A percentile compares a stretch with the other conserved stretches of the same genome.
Evolutionary conservation across 805 yeast species (phyloP).

Genomic region (Candida sanyiensis): DNA sequence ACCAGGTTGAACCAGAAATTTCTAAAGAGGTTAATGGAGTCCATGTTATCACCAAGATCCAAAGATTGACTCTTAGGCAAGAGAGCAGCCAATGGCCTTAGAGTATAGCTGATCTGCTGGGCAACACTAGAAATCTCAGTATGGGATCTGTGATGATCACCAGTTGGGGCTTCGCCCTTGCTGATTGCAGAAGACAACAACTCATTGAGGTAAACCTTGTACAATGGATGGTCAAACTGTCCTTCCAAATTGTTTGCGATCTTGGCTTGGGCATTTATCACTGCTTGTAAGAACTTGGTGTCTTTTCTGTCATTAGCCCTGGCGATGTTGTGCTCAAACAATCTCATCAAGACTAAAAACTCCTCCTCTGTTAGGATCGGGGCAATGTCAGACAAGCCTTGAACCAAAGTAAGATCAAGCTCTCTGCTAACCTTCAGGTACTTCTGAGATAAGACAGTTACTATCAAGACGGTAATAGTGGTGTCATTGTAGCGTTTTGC

Average conservation of each 20-base stretch:
- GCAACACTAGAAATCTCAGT: slow-evolving; percentile 65
- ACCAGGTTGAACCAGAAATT: slow-evolving; percentile 93
- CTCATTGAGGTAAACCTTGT: slow-evolving; percentile 54
- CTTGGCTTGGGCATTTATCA: slow-evolving; percentile 45
- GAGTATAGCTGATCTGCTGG: slow-evolving; percentile 54
- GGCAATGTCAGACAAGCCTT: slow-evolving; percentile 60
- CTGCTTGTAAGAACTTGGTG: slow-evolving; percentile 30
- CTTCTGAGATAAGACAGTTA: slow-evolving; percentile 80
- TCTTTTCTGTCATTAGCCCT: slow-evolving; percentile 41
- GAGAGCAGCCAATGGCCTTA: slow-evolving; percentile 71
- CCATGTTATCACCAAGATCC: slow-evolving; percentile 36
- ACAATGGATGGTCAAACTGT: slow-evolving; percentile 38
- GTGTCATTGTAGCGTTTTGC: slow-evolving; percentile 63
- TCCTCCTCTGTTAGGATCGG: slow-evolving; percentile 59
- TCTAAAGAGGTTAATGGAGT: slow-evolving; percentile 57
- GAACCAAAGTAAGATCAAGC: slow-evolving; percentile 49
- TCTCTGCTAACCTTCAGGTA: slow-evolving; percentile 43
- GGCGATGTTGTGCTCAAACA: slow-evolving; percentile 46
- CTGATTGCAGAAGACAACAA: slow-evolving; percentile 60
- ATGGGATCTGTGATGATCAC: slow-evolving; percentile 77
- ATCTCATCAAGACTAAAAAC: slow-evolving; percentile 53
- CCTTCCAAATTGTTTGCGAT: slow-evolving; percentile 32
- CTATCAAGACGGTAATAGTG: slow-evolving; percentile 68
- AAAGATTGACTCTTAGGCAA: slow-evolving; percentile 54
- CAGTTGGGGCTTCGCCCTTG: slow-evolving; percentile 71